Evolutionary conservation across 208 protist genomes (phyloP).

Genomic region (Leishmania guyanensis): DNA sequence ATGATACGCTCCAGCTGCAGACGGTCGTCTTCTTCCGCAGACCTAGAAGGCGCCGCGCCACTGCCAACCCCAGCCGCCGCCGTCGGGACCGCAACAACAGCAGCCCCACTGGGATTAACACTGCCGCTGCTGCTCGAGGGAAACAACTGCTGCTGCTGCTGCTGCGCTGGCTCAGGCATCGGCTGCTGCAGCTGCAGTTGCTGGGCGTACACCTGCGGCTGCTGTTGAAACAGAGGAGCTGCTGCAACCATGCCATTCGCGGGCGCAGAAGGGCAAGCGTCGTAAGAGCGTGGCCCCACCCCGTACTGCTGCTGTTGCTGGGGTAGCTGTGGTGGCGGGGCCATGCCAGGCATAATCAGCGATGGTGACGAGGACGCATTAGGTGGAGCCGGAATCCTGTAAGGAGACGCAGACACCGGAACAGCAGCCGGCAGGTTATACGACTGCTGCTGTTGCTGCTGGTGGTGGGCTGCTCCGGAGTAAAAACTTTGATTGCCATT

Average conservation of each 20-base stretch:
- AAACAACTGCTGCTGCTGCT: slow-evolving; percentile 1
- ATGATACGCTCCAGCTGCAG: slow-evolving; percentile 85
- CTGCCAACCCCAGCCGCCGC: not conserved
- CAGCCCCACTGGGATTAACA: slow-evolving; percentile 2
- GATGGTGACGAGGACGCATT: slow-evolving; percentile 4
- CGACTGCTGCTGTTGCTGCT: slow-evolving; percentile 8
- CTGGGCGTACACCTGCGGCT: slow-evolving; percentile 5
- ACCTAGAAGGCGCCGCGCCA: slow-evolving; percentile 6
- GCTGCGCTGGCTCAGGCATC: slow-evolving; percentile 1
- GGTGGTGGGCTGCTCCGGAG: not conserved
- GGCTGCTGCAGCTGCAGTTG: not conserved
- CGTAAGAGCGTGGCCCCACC: not conserved
- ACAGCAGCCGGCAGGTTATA: not conserved
- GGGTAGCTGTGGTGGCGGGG: slow-evolving; percentile 7
- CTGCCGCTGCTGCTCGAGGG: not conserved
- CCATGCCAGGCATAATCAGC: not conserved
- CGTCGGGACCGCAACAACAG: not conserved
- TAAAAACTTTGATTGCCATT: not conserved
- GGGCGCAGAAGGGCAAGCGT: not conserved
- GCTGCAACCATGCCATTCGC: not conserved
- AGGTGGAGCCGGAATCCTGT: not conserved
- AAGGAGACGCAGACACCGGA: not conserved
- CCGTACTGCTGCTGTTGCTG: slow-evolving; percentile 8
- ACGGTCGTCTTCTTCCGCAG: slow-evolving; percentile 68
- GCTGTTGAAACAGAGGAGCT: slow-evolving; percentile 7